Evolutionary conservation across 768 basidiomycete genomes (phyloP), one percentile per base, ranked within the genome.

Genomic region (Stropharia rugosoannulata): DNA sequence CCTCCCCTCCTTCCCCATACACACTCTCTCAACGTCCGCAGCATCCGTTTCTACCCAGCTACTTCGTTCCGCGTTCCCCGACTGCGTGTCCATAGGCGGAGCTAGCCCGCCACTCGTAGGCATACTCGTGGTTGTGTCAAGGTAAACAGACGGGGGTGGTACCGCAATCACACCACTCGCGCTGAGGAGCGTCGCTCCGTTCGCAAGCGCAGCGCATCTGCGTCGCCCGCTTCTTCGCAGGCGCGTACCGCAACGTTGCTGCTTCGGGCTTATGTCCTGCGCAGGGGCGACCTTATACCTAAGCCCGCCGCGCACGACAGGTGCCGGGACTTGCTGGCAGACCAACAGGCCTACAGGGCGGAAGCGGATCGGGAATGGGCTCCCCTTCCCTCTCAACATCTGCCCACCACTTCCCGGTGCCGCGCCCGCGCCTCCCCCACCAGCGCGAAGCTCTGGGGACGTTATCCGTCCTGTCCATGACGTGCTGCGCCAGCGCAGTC

Each of bases 351-450:
- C 7, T 55, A 72, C n/a, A 80, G 69, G n/a, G 73, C 48, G 25
- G 10, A 29, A 10, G 44, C 2, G 45, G 22, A 27, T 22, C 18
- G 83, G 82, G 69, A 84, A 83, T 0, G 83, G 81, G 12, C 73
- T 59, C 61, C 80, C 76, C 38, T 75, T 73, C 11, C 82, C 83
- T 13, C 83, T 72, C 55, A 74, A 73, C 25, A 75, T 66, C 37
- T 41, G 51, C 60, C 65, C 49, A 45, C 47, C 45, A 22, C 50
- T 40, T 12, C 52, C 32, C 15, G 61, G 45, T 5, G 22, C 6
- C 29, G 29, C 29, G 2, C 29, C 29, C 5, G 18, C 18, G 0
- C 44, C 18, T 8, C 18, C n/a, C n/a, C n/a, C n/a, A n/a, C n/a
- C 18, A 6, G 49, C 38, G 27, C 43, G 35, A 19, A 55, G 49